These are phyloP conservation scores for Melanomma pulvis-pyrius DNA, from an alignment of 495 filamentous ascomycete species.

Conservation along the genomic window DNA sequence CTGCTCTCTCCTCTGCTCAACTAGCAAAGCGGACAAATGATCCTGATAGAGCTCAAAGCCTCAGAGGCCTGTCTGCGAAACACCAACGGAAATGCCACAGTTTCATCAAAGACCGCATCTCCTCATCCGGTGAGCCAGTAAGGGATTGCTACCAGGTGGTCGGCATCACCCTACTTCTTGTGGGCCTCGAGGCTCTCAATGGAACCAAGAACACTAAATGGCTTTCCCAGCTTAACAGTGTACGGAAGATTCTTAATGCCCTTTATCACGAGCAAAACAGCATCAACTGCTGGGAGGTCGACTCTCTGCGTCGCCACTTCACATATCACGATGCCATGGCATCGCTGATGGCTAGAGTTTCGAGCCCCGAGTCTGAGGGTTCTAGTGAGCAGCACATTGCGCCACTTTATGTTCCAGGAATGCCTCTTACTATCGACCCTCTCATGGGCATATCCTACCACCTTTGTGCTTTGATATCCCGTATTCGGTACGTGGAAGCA, in stretches of 20 bases:
- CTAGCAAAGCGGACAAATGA: conserved; percentile 20
- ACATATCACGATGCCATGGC: conserved; percentile 34
- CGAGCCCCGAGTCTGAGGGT: not conserved
- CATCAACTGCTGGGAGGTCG: conserved; percentile 18
- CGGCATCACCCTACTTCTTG: conserved; percentile 26
- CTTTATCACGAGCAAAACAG: conserved; percentile 1
- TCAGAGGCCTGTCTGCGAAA: conserved; percentile 18
- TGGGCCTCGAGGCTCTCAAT: conserved; percentile 34
- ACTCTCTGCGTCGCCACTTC: conserved; percentile 28
- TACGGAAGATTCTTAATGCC: conserved; percentile 17
- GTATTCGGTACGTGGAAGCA: conserved; percentile 20
- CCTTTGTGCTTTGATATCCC: conserved; percentile 17
- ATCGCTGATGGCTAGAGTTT: conserved; percentile 24
- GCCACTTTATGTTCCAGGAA: not conserved
- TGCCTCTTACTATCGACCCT: conserved; percentile 15
- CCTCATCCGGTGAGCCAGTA: conserved; percentile 7
- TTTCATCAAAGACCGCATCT: conserved; percentile 21
- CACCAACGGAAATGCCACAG: conserved; percentile 27
- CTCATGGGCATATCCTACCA: conserved; percentile 32
- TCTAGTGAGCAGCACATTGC: not conserved
- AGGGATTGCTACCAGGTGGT: conserved; percentile 27
- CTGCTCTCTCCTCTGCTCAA: conserved; percentile 32
- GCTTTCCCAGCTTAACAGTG: conserved; percentile 24
- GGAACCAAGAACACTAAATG: conserved; percentile 24
- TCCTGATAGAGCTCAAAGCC: conserved; percentile 27